Base-by-base conservation (phyloP, 768 basidiomycete species). In the Lactarius sanguifluus region DNA sequence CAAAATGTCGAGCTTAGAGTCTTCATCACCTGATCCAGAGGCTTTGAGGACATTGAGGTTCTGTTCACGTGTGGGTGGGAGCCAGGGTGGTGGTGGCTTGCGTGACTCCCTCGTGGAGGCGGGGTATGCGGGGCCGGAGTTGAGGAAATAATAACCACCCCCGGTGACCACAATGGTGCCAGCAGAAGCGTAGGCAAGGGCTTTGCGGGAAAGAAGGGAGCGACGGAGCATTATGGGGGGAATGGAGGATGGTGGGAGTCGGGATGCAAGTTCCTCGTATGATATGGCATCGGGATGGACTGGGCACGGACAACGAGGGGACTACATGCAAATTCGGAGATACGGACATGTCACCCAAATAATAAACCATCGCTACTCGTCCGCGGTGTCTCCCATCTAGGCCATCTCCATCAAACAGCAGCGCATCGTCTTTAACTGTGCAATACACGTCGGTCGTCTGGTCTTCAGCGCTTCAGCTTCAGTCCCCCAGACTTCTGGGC, bases 41-140 rank as follows among this genome's bases (percentile, higher is more conserved):
- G 80, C 80, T 71, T 79, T 83, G 20, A 93, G 81, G 1, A 81
- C 74, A 18, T 81, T 77, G 41, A 93, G 73, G 85, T 91, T 90
- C 30, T 87, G 79, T n/a, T 81, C 76, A 30, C 91, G 76, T 8
- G 84, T 79, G 0, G 91, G 91, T 0, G 91, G 91, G 0, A 87
- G 86, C 91, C 91, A 93, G 78, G 86, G 81, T 2, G 89, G 86
- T 1, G 89, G 91, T 4, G 91, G 89, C 3, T 88, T 78, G n/a
- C 89, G 83, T 0, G 84, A 85, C 64, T 86, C 85, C 60, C 82
- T 81, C 0, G 86, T 89, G 2, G 89, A 85, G 0, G 76, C 75
- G 0, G 88, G 86, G 72, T 89, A 88, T 0, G 85, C 79, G 13
- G 88, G 88, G 0, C 90, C 89, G 3, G 90, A 90, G 72, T 88